Percentiles rank a stretch among this genome's conserved stretches.
Evolutionary conservation across 176 grass and related monocot species (phyloP).

Genomic region (Phoenix dactylifera): DNA sequence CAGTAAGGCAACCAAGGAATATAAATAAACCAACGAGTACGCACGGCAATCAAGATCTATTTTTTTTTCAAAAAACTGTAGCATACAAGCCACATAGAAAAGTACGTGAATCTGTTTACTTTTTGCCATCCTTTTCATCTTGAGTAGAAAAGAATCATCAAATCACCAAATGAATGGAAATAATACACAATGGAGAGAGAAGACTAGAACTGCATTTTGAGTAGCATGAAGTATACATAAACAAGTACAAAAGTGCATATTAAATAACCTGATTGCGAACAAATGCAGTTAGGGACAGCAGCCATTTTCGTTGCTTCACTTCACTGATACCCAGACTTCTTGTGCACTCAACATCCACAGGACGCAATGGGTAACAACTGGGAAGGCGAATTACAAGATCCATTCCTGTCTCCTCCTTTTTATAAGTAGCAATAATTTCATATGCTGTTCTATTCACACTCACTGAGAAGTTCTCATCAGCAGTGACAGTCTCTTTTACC

Average conservation of each 20-base stretch:
- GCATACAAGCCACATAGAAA: no score
- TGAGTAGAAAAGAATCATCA: no score
- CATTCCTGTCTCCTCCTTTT: constrained; percentile 94
- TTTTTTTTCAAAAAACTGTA: no score
- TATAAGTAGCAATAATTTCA: constrained; percentile 93
- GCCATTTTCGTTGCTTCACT: constrained; percentile 83
- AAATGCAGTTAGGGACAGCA: constrained; percentile 80
- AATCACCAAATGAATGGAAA: no score
- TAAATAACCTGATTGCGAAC: constrained; percentile 61
- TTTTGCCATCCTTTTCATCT: no score
- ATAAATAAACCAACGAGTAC: no score
- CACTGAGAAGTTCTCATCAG: constrained; percentile 87
- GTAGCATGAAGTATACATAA: background rate
- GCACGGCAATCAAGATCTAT: no score
- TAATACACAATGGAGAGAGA: no score
- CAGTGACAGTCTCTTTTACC: constrained; percentile 62
- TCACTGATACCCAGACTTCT: constrained; percentile 81
- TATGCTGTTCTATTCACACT: constrained; percentile 59
- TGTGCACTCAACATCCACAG: constrained; percentile 83
- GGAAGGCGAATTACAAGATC: constrained; percentile 90
- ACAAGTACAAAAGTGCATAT: background rate
- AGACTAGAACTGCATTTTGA: no score
- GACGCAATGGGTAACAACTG: constrained; percentile 68
- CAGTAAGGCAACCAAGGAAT: no score
- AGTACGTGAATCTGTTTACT: no score